These are phyloP conservation scores for Sugiyamaella xylanicola DNA, from an alignment of 1,139 yeast species.

Conservation along the genomic window DNA sequence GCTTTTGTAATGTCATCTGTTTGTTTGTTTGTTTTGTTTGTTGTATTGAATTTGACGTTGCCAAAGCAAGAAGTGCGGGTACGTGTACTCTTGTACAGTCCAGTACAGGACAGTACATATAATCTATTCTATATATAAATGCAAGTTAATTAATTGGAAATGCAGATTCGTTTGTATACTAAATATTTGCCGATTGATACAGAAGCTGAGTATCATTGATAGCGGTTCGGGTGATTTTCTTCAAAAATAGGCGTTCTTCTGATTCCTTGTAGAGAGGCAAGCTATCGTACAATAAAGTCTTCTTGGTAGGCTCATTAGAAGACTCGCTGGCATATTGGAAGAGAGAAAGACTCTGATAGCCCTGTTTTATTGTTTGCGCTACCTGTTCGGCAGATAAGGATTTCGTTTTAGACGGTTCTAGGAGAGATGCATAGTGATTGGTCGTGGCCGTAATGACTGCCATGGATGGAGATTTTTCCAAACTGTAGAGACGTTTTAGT, in stretches of 20 bases:
- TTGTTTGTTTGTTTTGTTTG: neutral
- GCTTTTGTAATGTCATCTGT: neutral
- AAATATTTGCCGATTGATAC: slow-evolving; percentile 22
- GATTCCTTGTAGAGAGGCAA: slow-evolving; percentile 35
- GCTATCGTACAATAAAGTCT: slow-evolving; percentile 30
- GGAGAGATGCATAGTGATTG: slow-evolving; percentile 18
- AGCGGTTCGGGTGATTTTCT: slow-evolving; percentile 33
- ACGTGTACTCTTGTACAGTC: neutral
- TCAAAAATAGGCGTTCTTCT: slow-evolving; percentile 35
- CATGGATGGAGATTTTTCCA: slow-evolving; percentile 24
- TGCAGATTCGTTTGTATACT: slow-evolving; percentile 8
- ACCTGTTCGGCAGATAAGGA: slow-evolving; percentile 34
- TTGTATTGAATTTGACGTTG: too few species aligned
- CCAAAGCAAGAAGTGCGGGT: neutral
- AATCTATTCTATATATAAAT: slow-evolving; percentile 8
- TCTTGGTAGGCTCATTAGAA: slow-evolving; percentile 19
- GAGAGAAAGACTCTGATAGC: slow-evolving; percentile 35
- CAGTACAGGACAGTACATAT: neutral
- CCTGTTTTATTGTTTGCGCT: slow-evolving; percentile 35
- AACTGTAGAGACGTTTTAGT: slow-evolving; percentile 24
- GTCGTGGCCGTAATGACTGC: slow-evolving; percentile 22
- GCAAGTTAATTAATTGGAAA: slow-evolving; percentile 5
- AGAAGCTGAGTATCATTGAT: slow-evolving; percentile 33
- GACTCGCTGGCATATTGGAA: slow-evolving; percentile 30
- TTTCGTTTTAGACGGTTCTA: slow-evolving; percentile 8